Evolutionary conservation across 345 rosid species (phyloP).

Genomic region (Salix brachista): DNA sequence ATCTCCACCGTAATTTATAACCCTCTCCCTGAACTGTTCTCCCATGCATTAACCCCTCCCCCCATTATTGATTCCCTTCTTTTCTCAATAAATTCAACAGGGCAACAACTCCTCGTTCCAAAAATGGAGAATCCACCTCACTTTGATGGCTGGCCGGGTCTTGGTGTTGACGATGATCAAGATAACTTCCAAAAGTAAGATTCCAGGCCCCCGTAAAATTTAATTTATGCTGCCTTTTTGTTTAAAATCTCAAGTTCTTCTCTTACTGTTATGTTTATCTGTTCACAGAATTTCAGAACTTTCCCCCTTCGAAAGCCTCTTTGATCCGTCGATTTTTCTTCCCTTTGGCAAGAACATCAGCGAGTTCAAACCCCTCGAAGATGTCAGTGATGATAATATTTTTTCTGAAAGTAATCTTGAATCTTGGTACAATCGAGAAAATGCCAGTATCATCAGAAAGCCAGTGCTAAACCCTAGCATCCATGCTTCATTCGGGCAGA

Average conservation of each 20-base stretch:
- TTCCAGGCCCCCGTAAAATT: no score
- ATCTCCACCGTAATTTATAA: background rate
- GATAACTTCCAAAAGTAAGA: slow-evolving; percentile 18
- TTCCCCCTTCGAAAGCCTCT: background rate
- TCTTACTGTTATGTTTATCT: background rate
- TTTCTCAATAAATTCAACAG: slow-evolving; percentile 11
- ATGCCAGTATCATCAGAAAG: background rate
- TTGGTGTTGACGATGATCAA: slow-evolving; percentile 8
- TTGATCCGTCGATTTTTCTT: background rate
- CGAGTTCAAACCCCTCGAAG: background rate
- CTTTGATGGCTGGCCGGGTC: background rate
- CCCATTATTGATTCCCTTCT: no score
- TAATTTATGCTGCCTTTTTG: no score
- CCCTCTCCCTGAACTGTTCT: background rate
- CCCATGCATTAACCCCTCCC: background rate
- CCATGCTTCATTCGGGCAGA: background rate
- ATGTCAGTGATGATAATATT: background rate
- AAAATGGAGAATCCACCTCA: background rate
- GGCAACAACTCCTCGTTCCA: background rate
- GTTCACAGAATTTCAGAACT: slow-evolving; percentile 17
- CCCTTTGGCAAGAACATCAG: background rate
- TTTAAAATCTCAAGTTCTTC: background rate
- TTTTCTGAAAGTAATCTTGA: background rate
- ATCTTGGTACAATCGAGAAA: background rate
- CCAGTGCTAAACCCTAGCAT: background rate